Percentiles rank a stretch among this genome's conserved stretches.
Evolutionary conservation across 164 flowering plant species (phyloP).

Genomic region (Litsea cubeba): DNA sequence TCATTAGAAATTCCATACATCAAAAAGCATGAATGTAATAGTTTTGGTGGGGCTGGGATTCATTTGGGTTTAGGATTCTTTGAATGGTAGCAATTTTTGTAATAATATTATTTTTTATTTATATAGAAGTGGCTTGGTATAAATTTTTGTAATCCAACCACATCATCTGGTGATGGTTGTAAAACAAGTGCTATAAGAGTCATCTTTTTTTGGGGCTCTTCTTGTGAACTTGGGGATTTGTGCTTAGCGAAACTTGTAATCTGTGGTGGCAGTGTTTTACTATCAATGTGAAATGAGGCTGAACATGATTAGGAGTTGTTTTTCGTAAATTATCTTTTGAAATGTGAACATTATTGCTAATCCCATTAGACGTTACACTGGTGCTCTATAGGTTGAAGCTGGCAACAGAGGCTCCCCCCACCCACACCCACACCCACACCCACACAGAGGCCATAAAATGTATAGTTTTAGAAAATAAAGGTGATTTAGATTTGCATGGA

Average conservation of each 20-base stretch:
- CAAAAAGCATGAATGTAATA: constrained; percentile 10
- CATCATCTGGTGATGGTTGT: constrained; percentile 16
- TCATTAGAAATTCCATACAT: constrained; percentile 11
- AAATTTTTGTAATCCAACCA: constrained; percentile 20
- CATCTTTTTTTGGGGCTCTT: constrained; percentile 2
- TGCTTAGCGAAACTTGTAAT: neutral
- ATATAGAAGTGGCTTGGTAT: constrained; percentile 9
- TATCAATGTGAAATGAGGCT: neutral
- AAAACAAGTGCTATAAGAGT: constrained; percentile 7
- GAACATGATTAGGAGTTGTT: neutral
- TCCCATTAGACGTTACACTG: no score
- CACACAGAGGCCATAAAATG: no score
- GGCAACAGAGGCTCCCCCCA: no score
- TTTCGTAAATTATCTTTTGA: no score
- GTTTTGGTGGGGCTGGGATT: constrained; percentile 20
- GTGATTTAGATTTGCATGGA: no score
- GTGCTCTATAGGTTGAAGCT: no score
- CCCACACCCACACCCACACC: no score
- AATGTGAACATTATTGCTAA: no score
- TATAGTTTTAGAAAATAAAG: no score
- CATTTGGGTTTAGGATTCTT: constrained; percentile 34
- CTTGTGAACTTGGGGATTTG: neutral
- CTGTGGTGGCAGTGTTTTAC: neutral
- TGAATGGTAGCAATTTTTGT: constrained; percentile 33
- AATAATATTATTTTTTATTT: constrained; percentile 26